Base-by-base conservation (phyloP, 2,329 filamentous ascomycete genomes). In the Zalaria sp. region DNA sequence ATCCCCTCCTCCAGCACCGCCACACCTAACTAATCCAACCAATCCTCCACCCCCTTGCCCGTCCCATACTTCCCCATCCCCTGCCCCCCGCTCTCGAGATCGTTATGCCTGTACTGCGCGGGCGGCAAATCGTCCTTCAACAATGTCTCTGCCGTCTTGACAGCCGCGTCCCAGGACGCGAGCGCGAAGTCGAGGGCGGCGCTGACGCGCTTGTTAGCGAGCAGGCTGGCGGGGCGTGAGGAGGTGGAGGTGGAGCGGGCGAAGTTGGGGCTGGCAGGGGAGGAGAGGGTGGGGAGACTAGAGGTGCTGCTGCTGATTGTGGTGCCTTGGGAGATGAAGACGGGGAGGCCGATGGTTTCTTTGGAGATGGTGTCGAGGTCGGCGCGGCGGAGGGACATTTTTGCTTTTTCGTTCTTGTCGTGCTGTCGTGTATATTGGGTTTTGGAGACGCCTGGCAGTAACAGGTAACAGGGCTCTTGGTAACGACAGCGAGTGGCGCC, bases 331-430 rank as follows among this genome's bases (percentile, higher is more conserved):
- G 42, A 43, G 25, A 43, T 25, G 34, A 43, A 43, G n/a, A 43
- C 40, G 34, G 42, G 42, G 8, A 43, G 34, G 3, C 42, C 42
- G 37, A 43, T 43, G 5, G 42, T 43, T 25, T 43, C 42, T 34
- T 43, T 43, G 8, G 34, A 25, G 9, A 43, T 27, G 7, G 42
- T 38, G 38, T 43, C 42, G 29, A 32, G 29, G n/a, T 32, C 29
- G 29, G 7, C n/a, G 29, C 7, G 7, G 29, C 29, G 29, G 29
- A 18, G 18, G 18, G 18, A 18, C 18, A 18, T 18, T 18, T 18
- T 18, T 18, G 18, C 18, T 18, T 18, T 18, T 18, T 18, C 18
- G 18, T 18, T 18, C 18, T 18, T 18, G 18, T 18, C 18, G 18
- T 18, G 18, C 18, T 18, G 18, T 18, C 18, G 18, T 18, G 18